Evolutionary conservation across 495 filamentous ascomycete genomes (phyloP).

Genomic region (Penicillium steckii): DNA sequence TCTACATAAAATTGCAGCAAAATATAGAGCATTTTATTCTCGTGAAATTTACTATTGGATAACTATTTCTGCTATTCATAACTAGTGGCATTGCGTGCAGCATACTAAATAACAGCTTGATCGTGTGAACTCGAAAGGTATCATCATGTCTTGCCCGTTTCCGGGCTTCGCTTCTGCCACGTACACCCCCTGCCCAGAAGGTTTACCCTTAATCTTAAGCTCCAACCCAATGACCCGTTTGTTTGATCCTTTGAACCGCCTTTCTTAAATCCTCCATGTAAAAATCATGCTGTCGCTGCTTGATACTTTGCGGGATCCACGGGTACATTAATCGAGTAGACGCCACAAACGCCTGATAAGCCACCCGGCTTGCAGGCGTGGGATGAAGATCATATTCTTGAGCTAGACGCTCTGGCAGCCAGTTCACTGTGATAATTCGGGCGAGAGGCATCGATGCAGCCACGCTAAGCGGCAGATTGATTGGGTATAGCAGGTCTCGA

Average conservation of each 20-base stretch:
- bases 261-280: slow-evolving; percentile 19
- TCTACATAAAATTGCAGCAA: too few relatives aligned
- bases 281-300: slow-evolving; percentile 10
- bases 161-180: too few relatives aligned
- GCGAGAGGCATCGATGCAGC: slow-evolving; percentile 6
- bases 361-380: not conserved
- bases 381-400: slow-evolving; percentile 13
- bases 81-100: too few relatives aligned
- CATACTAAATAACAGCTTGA: too few relatives aligned
- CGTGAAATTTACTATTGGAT: too few relatives aligned
- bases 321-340: slow-evolving; percentile 10
- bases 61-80: too few relatives aligned
- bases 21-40: too few relatives aligned
- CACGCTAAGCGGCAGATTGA: slow-evolving; percentile 9
- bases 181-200: too few relatives aligned
- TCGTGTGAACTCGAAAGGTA: too few relatives aligned
- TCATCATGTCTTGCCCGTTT: too few relatives aligned
- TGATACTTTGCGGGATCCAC: slow-evolving; percentile 6
- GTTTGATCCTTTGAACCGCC: slow-evolving; percentile 9
- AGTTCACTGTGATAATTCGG: slow-evolving; percentile 9
- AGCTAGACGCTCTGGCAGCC: slow-evolving; percentile 14
- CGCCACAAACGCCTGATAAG: slow-evolving; percentile 9
- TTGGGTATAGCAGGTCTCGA: slow-evolving; percentile 14
- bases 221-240: slow-evolving; percentile 14
- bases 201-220: not conserved